These are phyloP conservation scores for Erythrobasidium yunnanense DNA, from an alignment of 768 basidiomycete genomes.

Conservation along the genomic window DNA sequence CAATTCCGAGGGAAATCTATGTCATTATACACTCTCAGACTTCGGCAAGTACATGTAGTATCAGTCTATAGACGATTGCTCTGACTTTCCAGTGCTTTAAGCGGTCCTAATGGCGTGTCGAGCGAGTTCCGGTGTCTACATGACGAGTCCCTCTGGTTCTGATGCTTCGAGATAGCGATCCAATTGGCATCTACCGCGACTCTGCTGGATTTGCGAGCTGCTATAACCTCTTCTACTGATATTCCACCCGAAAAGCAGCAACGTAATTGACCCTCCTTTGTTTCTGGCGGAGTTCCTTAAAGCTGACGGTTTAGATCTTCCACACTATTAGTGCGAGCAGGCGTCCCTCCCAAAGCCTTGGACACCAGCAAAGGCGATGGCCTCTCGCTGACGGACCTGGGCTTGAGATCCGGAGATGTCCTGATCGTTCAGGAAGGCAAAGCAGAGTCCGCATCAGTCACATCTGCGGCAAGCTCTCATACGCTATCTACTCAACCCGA, in stretches of 20 bases:
- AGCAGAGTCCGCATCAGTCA: neutral
- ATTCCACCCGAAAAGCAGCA: slow-evolving; percentile 18
- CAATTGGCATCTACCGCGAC: slow-evolving; percentile 7
- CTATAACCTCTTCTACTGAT: slow-evolving; percentile 8
- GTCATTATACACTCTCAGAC: neutral
- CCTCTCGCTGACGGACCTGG: neutral
- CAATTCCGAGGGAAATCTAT: too few relatives aligned
- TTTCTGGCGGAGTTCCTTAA: neutral
- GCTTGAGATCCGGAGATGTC: slow-evolving; percentile 5
- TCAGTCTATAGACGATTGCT: neutral
- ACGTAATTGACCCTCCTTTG: neutral
- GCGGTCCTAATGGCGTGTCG: slow-evolving; percentile 14
- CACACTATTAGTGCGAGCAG: slow-evolving; percentile 5
- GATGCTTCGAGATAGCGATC: neutral
- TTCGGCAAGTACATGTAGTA: neutral
- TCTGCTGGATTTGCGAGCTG: slow-evolving; percentile 18
- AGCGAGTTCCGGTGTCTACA: neutral
- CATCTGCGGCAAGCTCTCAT: too few relatives aligned
- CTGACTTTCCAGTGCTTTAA: neutral
- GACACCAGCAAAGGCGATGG: neutral
- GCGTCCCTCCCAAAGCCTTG: neutral
- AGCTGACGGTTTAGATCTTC: neutral
- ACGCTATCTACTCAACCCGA: too few relatives aligned
- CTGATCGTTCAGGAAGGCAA: slow-evolving; percentile 13
- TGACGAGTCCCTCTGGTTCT: neutral